Evolutionary conservation across 140 eudicot species (phyloP).

Genomic region (Flaveria floridana): DNA sequence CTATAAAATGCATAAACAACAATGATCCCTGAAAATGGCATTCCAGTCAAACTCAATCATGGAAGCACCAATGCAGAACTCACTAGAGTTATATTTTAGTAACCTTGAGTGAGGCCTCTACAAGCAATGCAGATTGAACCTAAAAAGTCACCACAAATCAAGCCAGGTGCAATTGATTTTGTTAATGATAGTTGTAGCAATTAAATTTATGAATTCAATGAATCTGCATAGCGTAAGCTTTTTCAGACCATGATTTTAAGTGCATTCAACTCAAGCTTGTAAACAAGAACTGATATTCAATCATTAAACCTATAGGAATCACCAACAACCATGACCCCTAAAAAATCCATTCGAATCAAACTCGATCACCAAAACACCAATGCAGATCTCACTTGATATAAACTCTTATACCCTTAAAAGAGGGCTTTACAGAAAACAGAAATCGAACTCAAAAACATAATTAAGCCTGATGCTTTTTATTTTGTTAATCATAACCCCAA

Average conservation of each 20-base stretch:
- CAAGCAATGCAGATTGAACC: neutral
- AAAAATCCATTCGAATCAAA: conserved; percentile 17
- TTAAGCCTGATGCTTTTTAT: neutral
- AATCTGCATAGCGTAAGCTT: neutral
- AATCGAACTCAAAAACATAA: neutral
- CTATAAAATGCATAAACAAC: neutral
- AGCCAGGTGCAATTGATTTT: neutral
- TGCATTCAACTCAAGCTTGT: conserved; percentile 8
- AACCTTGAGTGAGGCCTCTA: neutral
- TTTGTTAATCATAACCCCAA: neutral
- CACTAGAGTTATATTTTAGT: neutral
- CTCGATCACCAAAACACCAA: conserved; percentile 22
- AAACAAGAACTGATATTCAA: neutral
- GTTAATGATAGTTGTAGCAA: neutral
- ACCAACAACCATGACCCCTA: conserved; percentile 14
- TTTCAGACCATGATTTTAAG: conserved; percentile 11
- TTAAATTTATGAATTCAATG: neutral
- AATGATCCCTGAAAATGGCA: neutral
- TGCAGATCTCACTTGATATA: conserved; percentile 13
- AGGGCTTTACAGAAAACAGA: neutral
- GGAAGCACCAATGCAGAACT: conserved; percentile 9
- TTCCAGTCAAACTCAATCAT: conserved; percentile 5
- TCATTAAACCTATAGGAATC: neutral
- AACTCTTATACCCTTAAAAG: neutral
- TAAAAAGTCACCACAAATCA: neutral